Evolutionary conservation across 768 basidiomycete species (phyloP).

Genomic region (Termitomyces sp.): DNA sequence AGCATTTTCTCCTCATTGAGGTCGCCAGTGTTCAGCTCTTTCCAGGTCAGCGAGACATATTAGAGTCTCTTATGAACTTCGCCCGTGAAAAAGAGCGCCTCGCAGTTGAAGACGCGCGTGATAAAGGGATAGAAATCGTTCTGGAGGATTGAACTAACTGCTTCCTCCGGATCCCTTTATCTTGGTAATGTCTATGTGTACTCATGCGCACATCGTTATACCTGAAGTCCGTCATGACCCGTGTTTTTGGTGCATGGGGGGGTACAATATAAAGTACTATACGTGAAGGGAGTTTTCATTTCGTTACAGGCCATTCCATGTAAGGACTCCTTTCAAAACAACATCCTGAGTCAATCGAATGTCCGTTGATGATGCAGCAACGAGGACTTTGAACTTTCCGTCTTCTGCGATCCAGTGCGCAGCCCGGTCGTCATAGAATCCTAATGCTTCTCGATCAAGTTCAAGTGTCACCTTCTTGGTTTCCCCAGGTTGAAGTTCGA

Average conservation of each 20-base stretch:
- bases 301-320: constrained; percentile 36
- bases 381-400: constrained; percentile 38
- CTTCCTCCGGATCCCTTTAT: not conserved
- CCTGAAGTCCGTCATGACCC: not conserved
- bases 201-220: not conserved
- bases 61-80: constrained; percentile 47
- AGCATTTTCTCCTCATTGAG: not conserved
- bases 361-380: constrained; percentile 42
- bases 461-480: constrained; percentile 28
- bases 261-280: not conserved
- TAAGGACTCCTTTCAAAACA: constrained; percentile 27
- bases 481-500: constrained; percentile 39
- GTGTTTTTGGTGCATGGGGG: not conserved
- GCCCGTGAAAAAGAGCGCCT: constrained; percentile 39
- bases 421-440: constrained; percentile 42
- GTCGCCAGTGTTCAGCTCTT: not conserved
- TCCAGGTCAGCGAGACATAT: constrained; percentile 56
- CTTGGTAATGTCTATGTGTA: not conserved
- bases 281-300: not conserved
- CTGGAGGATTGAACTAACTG: constrained; percentile 30
- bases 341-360: constrained; percentile 30
- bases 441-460: constrained; percentile 42
- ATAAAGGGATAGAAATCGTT: constrained; percentile 49
- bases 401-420: constrained; percentile 42
- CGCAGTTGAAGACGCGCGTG: constrained; percentile 43